phyloP scores from a whole-genome alignment of 1,284 basidiomycete species.

The Xerocomus amazonicus region DNA sequence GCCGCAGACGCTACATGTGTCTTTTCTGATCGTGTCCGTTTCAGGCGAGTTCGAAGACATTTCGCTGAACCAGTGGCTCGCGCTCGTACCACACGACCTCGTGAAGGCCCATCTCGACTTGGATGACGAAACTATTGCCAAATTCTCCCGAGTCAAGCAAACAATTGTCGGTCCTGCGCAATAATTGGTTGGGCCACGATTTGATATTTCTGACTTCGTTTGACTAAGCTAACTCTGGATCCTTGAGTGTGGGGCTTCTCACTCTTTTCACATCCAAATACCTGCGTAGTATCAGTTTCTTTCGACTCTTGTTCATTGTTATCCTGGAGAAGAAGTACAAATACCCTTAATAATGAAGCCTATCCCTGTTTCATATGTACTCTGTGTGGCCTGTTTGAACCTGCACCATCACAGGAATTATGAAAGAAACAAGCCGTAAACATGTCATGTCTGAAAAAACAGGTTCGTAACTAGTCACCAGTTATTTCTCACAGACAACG shows the following conservation, averaged over 20 bases:
- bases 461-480: too few species aligned
- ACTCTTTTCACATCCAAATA: not conserved
- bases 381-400: too few species aligned
- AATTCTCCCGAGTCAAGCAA: slow-evolving; percentile 35
- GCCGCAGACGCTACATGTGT: not conserved
- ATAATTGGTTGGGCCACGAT: not conserved
- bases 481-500: too few species aligned
- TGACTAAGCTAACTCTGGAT: not conserved
- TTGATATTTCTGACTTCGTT: not conserved
- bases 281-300: too few species aligned
- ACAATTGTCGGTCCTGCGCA: slow-evolving; percentile 29
- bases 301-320: not conserved
- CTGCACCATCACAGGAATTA: too few species aligned
- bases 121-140: slow-evolving; percentile 42
- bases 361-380: too few species aligned
- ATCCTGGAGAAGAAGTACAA: too few species aligned
- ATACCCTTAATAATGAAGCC: too few species aligned
- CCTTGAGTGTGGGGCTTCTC: slow-evolving; percentile 16
- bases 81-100: slow-evolving; percentile 49
- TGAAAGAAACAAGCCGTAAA: too few species aligned
- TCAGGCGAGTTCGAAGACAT: slow-evolving; percentile 40
- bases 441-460: too few species aligned
- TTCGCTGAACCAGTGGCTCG: slow-evolving; percentile 52
- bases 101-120: slow-evolving; percentile 54
- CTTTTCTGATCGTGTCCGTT: slow-evolving; percentile 7